Conservation (phyloP, 2,329 filamentous ascomycete genomes). For the Fusarium sp. region DNA sequence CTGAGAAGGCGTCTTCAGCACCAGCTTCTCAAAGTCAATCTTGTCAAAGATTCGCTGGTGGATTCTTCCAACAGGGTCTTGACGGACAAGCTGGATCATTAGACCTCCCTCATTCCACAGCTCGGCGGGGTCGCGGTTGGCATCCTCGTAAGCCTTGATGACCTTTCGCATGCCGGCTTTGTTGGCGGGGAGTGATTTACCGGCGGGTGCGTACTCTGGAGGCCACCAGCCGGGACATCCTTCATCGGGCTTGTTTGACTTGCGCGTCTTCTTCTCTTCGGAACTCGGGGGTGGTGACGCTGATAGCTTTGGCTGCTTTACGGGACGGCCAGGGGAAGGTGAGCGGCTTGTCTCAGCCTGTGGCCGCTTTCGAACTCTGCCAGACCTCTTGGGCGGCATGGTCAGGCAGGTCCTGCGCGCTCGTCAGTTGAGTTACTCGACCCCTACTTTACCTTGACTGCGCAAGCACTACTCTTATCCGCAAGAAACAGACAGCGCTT, state of each 20-base stretch:
- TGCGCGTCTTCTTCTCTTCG: background rate
- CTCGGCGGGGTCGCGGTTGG: background rate
- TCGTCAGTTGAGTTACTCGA: background rate
- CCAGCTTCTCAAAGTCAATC: background rate
- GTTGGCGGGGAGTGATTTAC: background rate
- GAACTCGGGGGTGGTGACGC: background rate
- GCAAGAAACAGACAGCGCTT: background rate
- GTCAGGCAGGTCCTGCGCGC: background rate
- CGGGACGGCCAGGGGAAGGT: background rate
- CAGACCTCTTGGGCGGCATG: background rate
- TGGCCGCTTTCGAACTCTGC: background rate
- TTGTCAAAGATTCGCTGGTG: background rate
- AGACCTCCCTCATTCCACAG: background rate
- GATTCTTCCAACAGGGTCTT: background rate
- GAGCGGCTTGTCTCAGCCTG: background rate
- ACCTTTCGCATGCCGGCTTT: background rate
- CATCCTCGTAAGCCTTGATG: background rate
- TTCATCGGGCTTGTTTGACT: background rate
- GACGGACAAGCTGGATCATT: background rate
- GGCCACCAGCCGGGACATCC: background rate
- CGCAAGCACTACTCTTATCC: too few relatives aligned
- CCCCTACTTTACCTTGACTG: background rate
- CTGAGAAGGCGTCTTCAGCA: background rate
- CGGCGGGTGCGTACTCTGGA: background rate
- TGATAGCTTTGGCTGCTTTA: background rate